These are phyloP conservation scores for Amanita exitialis DNA, from an alignment of 768 basidiomycete genomes.

Conservation along the genomic window DNA sequence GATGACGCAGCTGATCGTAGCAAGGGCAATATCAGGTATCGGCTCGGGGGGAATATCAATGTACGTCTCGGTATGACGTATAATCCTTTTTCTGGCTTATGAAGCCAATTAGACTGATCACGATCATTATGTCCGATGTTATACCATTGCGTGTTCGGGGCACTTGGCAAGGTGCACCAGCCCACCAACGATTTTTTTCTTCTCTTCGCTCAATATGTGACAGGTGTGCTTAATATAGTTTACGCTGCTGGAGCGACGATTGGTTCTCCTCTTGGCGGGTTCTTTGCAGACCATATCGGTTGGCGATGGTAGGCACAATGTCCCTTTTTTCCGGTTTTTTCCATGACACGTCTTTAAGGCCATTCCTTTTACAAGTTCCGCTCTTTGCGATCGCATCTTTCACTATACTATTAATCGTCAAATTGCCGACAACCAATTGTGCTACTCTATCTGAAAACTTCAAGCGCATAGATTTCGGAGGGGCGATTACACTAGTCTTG, in stretches of 20 bases:
- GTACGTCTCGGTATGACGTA: conserved; percentile 22
- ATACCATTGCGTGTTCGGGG: conserved; percentile 53
- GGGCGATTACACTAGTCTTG: conserved; percentile 45
- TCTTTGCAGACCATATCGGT: conserved; percentile 51
- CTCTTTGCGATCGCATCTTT: conserved; percentile 41
- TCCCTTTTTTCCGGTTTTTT: no score
- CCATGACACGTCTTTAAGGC: conserved; percentile 21
- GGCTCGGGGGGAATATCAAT: conserved; percentile 58
- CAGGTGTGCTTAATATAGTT: conserved; percentile 50
- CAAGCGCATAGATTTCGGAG: conserved; percentile 52
- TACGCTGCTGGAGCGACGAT: conserved; percentile 46
- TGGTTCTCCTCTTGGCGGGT: conserved; percentile 56
- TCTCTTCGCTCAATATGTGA: background rate
- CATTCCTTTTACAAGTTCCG: conserved; percentile 54
- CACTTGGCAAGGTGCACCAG: conserved; percentile 51
- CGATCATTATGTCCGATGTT: conserved; percentile 59
- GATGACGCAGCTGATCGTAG: conserved; percentile 42
- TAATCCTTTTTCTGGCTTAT: background rate
- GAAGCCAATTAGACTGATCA: conserved; percentile 32
- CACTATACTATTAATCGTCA: conserved; percentile 43
- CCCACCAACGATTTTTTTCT: background rate
- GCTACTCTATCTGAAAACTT: conserved; percentile 40
- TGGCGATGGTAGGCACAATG: conserved; percentile 45
- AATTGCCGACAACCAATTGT: conserved; percentile 33
- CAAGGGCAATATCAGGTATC: conserved; percentile 46